These are phyloP conservation scores for cucumber (Cucumis sativus) DNA, from an alignment of 306 rosid species.

Conservation along the genomic window Cucumber_9930_V3 NC_026657.2:9931501-9932000, in stretches of 20 bases:
- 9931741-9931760: constrained; percentile 47
- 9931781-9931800: constrained; percentile 41
- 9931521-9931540: constrained; percentile 74
- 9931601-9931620: constrained; percentile 83
- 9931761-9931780: constrained; percentile 45
- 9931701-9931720: constrained; percentile 36
- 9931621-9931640: constrained; percentile 73
- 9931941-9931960: constrained; percentile 31
- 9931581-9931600: constrained; percentile 81
- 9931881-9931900: constrained; percentile 44
- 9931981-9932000: constrained; percentile 38
- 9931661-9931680: constrained; percentile 49
- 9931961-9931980: constrained; percentile 33
- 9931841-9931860: constrained; percentile 38
- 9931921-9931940: constrained; percentile 34
- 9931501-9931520: constrained; percentile 47
- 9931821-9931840: constrained; percentile 44
- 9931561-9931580: constrained; percentile 83
- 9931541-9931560: constrained; percentile 69
- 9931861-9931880: constrained; percentile 40
- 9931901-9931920: constrained; percentile 45
- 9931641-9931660: constrained; percentile 59
- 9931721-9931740: constrained; percentile 42
- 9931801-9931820: constrained; percentile 34
- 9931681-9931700: constrained; percentile 40